phyloP scores from a whole-genome alignment of 75 land plant species.

The Adiantum capillusveneris region DNA sequence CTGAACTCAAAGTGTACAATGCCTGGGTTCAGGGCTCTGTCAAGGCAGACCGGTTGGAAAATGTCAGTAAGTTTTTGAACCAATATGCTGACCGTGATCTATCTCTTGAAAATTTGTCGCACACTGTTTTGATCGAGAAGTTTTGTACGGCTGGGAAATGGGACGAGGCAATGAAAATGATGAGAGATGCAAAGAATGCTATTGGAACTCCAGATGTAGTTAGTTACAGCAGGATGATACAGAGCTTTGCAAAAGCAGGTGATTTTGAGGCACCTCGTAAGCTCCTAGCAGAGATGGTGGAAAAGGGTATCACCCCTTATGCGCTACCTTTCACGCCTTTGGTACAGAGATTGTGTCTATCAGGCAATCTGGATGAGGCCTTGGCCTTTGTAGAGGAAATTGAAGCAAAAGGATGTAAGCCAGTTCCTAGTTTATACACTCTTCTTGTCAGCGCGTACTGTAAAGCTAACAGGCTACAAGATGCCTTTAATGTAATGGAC shows the following conservation, averaged over 20 bases:
- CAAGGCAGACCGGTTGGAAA: background rate
- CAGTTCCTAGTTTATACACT: conserved; percentile 40
- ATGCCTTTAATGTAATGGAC: conserved; percentile 6
- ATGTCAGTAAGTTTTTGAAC: background rate
- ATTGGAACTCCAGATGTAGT: conserved; percentile 4
- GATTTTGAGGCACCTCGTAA: conserved; percentile 4
- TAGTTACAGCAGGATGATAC: conserved; percentile 4
- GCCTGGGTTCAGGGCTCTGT: background rate
- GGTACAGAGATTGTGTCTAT: conserved; percentile 51
- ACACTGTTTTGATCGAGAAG: background rate
- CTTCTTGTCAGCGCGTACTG: conserved; percentile 47
- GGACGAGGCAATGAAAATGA: conserved; percentile 1
- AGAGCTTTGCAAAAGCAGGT: conserved; percentile 7
- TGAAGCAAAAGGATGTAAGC: conserved; percentile 37
- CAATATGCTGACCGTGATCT: background rate
- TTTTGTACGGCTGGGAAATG: background rate
- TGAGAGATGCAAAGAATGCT: background rate
- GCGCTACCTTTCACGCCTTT: conserved; percentile 18
- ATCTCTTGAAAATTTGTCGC: background rate
- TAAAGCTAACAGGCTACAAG: conserved; percentile 26
- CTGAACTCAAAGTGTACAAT: background rate
- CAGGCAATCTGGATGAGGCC: conserved; percentile 51
- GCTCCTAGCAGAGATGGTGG: background rate
- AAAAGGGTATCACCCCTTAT: conserved; percentile 1
- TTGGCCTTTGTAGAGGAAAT: conserved; percentile 40